phyloP scores from a whole-genome alignment of 2,329 filamentous ascomycete genomes.

The Eutypella sp. region DNA sequence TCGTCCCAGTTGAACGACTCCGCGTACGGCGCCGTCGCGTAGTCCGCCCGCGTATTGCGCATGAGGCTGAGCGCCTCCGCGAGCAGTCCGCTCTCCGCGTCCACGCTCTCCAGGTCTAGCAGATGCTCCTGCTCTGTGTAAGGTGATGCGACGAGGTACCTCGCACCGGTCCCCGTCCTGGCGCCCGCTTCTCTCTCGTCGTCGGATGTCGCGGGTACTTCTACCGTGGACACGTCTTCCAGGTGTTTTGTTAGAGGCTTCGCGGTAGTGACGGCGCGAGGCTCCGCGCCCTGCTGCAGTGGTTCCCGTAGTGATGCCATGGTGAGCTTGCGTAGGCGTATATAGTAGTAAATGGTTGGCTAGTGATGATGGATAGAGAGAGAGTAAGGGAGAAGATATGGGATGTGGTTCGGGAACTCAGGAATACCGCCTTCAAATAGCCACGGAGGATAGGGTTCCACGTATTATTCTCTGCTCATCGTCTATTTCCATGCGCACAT shows the following conservation, averaged over 20 bases:
- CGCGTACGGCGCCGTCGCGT: constrained; percentile 69
- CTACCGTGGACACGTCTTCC: background rate
- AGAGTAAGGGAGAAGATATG: background rate
- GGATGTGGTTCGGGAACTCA: too few species aligned
- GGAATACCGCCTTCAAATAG: too few species aligned
- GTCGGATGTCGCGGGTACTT: background rate
- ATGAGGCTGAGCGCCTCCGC: constrained; percentile 66
- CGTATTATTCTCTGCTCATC: too few species aligned
- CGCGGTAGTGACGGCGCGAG: background rate
- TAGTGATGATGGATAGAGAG: background rate
- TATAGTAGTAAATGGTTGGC: too few species aligned
- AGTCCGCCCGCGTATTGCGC: constrained; percentile 59
- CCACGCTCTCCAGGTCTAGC: constrained; percentile 64
- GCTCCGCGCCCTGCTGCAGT: background rate
- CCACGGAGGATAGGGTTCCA: too few species aligned
- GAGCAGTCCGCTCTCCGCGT: constrained; percentile 62
- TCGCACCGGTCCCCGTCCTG: too few species aligned
- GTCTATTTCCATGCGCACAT: too few species aligned
- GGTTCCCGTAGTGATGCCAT: background rate
- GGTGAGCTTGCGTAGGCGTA: too few species aligned
- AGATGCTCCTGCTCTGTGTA: constrained; percentile 68
- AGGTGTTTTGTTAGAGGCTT: background rate
- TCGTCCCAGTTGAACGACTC: constrained; percentile 73
- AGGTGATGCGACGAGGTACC: constrained; percentile 63
- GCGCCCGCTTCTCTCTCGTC: constrained; percentile 15